Conservation (phyloP, 768 basidiomycete species). For the Pulveroboletus ravenelii region DNA sequence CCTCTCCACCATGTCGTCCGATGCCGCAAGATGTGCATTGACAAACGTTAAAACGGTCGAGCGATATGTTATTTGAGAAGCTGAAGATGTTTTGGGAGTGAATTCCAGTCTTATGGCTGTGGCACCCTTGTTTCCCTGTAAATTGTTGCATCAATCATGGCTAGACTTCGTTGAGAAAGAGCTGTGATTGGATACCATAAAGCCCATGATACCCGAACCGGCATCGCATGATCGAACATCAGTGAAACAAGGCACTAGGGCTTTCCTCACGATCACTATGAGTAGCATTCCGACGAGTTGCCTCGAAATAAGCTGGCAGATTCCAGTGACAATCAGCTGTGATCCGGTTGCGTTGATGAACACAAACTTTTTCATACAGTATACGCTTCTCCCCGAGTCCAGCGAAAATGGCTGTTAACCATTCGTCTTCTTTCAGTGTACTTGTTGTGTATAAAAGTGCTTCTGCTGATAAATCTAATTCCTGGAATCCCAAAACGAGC, state of each 20-base stretch:
- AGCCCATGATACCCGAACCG: constrained; percentile 73
- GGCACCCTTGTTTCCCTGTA: constrained; percentile 81
- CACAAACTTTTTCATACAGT: constrained; percentile 60
- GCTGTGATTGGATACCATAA: constrained; percentile 50
- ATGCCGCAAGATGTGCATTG: constrained; percentile 79
- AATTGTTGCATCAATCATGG: background rate
- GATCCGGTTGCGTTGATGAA: background rate
- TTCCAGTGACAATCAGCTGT: background rate
- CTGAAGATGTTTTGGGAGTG: constrained; percentile 36
- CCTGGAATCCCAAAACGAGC: constrained; percentile 75
- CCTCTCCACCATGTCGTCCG: constrained; percentile 71
- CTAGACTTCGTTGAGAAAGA: background rate
- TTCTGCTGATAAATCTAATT: constrained; percentile 74
- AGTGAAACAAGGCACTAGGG: constrained; percentile 45
- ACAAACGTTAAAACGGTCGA: constrained; percentile 65
- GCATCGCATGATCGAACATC: constrained; percentile 48
- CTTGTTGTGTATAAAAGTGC: constrained; percentile 68
- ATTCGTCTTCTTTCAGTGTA: constrained; percentile 63
- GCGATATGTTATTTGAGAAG: constrained; percentile 22
- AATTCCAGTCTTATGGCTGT: constrained; percentile 61
- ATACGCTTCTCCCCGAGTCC: constrained; percentile 63
- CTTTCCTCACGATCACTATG: constrained; percentile 58
- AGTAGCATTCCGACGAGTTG: constrained; percentile 86
- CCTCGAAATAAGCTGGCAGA: constrained; percentile 58
- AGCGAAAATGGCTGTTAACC: constrained; percentile 61